phyloP scores from a whole-genome alignment of 2,329 filamentous ascomycete species.

The Botrytis pseudocinerea region DNA sequence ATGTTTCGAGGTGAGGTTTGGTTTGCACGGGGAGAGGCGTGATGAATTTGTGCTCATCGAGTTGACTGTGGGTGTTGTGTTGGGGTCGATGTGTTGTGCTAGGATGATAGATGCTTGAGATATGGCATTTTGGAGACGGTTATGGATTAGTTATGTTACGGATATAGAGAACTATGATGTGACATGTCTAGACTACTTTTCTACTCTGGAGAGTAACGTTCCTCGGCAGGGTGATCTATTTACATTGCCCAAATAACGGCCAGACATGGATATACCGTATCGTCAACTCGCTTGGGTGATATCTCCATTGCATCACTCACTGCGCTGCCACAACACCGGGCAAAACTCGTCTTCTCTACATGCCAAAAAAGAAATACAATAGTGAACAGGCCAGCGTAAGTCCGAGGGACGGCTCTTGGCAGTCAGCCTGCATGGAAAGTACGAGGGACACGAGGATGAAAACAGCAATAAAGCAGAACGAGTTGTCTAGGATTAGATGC shows the following conservation, averaged over 20 bases:
- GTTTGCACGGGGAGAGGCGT: too few relatives aligned
- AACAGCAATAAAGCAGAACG: neutral
- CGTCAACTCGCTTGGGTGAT: conserved; percentile 3
- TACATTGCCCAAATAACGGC: neutral
- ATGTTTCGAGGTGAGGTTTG: neutral
- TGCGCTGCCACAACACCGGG: neutral
- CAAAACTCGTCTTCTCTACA: neutral
- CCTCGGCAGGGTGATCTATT: neutral
- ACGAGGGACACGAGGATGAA: conserved; percentile 19
- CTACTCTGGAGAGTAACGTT: neutral
- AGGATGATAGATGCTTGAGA: neutral
- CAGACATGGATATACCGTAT: conserved; percentile 3
- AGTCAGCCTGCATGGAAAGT: conserved; percentile 30
- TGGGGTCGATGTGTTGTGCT: neutral
- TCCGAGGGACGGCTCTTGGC: conserved; percentile 22
- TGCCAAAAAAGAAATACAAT: neutral
- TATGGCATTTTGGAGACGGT: neutral
- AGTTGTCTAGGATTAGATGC: neutral
- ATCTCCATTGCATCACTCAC: neutral
- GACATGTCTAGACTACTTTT: neutral
- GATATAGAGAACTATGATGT: neutral
- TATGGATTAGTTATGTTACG: neutral
- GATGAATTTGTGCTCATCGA: neutral
- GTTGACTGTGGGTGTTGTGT: neutral
- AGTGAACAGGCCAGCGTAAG: conserved; percentile 8